Conservation (phyloP, 306 rosid species). For the Quercus ilex region DNA sequence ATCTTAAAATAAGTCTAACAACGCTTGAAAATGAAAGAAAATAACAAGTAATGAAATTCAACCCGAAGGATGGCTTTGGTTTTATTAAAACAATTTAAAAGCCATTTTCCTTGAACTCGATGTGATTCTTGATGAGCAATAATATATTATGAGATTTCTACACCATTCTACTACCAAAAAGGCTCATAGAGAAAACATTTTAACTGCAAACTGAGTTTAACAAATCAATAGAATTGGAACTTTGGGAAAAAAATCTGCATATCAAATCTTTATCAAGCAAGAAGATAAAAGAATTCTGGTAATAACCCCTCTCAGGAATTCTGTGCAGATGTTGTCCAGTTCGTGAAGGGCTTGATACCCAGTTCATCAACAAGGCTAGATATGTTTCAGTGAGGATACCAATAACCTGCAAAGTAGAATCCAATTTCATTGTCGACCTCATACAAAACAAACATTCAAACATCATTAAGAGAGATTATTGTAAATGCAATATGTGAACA, state of each 20-base stretch:
- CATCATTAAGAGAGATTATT: not conserved
- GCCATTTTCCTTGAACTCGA: constrained; percentile 6
- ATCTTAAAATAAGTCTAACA: constrained; percentile 44
- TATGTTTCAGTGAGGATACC: constrained; percentile 41
- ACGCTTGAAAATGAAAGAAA: constrained; percentile 6
- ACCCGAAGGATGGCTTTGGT: constrained; percentile 52
- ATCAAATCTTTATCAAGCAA: not conserved
- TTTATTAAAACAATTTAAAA: constrained; percentile 22
- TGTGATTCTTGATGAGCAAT: not conserved
- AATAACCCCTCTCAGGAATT: constrained; percentile 50
- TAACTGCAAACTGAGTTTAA: not conserved
- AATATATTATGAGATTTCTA: not conserved
- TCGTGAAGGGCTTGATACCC: constrained; percentile 51
- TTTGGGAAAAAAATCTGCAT: not conserved
- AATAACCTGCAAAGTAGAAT: constrained; percentile 32
- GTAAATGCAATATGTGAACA: constrained; percentile 5
- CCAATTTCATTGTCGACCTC: not conserved
- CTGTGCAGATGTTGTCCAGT: constrained; percentile 49
- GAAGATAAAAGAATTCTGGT: not conserved
- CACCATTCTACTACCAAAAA: not conserved
- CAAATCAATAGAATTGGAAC: not conserved
- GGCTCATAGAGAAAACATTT: not conserved
- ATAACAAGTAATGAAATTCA: constrained; percentile 32
- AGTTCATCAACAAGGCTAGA: constrained; percentile 55
- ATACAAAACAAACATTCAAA: not conserved